Conservation (phyloP, 768 basidiomycete species). For the Cubamyces sp. region DNA sequence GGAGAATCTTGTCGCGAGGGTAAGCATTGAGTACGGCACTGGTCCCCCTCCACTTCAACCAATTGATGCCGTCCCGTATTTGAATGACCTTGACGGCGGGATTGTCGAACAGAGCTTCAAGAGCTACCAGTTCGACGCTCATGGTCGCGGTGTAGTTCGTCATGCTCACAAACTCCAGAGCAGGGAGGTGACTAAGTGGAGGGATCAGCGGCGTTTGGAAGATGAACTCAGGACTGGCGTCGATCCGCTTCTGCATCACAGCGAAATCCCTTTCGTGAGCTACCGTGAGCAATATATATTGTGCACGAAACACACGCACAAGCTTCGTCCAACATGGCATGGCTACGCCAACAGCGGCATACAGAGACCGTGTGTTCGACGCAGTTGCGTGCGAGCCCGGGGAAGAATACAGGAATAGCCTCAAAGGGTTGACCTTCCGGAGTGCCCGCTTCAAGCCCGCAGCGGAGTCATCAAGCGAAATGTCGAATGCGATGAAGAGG, state of each 20-base stretch:
- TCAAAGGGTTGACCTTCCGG: constrained; percentile 1
- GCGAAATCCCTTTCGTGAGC: too few relatives aligned
- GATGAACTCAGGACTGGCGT: neutral
- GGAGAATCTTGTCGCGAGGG: neutral
- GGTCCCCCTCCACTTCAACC: neutral
- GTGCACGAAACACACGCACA: neutral
- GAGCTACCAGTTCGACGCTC: neutral
- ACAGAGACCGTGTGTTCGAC: neutral
- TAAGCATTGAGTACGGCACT: too few relatives aligned
- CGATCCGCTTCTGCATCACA: neutral
- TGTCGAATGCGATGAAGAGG: constrained; percentile 4
- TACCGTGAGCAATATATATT: neutral
- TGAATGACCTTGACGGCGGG: constrained; percentile 2
- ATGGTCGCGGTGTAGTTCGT: neutral
- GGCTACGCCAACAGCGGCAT: neutral
- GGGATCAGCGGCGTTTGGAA: neutral
- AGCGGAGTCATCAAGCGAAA: neutral
- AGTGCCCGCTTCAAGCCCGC: neutral
- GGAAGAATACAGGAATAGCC: neutral
- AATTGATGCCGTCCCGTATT: constrained; percentile 4
- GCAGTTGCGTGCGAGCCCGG: neutral
- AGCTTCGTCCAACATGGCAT: constrained; percentile 1
- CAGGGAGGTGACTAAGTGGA: neutral
- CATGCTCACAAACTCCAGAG: constrained; percentile 5
- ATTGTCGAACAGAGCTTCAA: neutral